Percentiles rank a stretch among this genome's conserved stretches.
phyloP scores from a whole-genome alignment of 129 eudicot genomes.

The Lactuca saligna region DNA sequence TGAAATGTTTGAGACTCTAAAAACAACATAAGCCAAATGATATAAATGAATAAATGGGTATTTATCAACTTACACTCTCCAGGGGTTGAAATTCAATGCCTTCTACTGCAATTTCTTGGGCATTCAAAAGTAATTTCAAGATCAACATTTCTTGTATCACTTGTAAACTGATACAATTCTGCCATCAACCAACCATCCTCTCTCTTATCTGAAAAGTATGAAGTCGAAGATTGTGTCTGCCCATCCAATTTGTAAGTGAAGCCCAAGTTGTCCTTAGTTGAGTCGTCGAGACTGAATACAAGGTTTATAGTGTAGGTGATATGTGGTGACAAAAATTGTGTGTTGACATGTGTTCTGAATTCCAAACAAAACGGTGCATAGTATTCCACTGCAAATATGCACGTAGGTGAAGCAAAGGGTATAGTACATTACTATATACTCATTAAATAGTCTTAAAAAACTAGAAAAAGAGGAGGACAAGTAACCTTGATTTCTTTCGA shows the following conservation, averaged over 20 bases:
- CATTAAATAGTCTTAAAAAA: too few relatives aligned
- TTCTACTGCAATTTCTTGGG: neutral
- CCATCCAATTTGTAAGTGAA: neutral
- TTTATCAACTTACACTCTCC: neutral
- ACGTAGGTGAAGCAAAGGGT: neutral
- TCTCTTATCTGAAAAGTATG: neutral
- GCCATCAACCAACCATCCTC: neutral
- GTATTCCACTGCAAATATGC: neutral
- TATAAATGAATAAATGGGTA: too few relatives aligned
- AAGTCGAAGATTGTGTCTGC: neutral
- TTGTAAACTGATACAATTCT: neutral
- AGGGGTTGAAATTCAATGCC: slow-evolving; percentile 4
- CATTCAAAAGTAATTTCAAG: neutral
- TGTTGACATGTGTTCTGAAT: neutral
- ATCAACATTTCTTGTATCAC: neutral
- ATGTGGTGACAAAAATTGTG: neutral
- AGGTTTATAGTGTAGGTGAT: neutral
- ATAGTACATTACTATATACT: too few relatives aligned
- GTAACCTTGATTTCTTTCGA: too few relatives aligned
- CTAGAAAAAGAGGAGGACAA: too few relatives aligned
- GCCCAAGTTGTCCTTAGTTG: neutral
- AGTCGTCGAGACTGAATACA: neutral
- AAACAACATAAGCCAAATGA: too few relatives aligned
- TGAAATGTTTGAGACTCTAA: too few relatives aligned
- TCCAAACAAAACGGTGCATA: neutral